These are phyloP conservation scores for Picochlorum sp. DNA, from an alignment of 139 green algal genomes.

Conservation along the genomic window DNA sequence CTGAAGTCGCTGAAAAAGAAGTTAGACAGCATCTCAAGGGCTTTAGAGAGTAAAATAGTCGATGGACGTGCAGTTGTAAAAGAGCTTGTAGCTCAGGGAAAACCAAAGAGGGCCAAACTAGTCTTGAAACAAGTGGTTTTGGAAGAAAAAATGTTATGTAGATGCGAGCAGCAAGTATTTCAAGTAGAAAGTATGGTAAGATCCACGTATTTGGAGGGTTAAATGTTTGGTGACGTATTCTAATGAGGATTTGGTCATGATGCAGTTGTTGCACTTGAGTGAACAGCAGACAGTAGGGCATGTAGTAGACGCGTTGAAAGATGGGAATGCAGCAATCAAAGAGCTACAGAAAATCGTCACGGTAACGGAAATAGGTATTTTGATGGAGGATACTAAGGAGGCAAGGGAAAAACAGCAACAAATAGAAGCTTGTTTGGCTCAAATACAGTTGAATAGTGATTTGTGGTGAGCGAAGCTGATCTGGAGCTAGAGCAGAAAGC, in stretches of 20 bases:
- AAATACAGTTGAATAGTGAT: conserved; percentile 40
- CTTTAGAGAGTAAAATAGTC: conserved; percentile 41
- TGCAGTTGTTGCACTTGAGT: conserved; percentile 72
- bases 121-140: conserved; percentile 64
- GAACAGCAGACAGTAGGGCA: conserved; percentile 51
- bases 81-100: conserved; percentile 29
- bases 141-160: conserved; percentile 42
- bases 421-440: conserved; percentile 28
- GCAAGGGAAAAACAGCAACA: conserved; percentile 57
- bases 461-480: conserved; percentile 20
- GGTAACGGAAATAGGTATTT: conserved; percentile 71
- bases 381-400: conserved; percentile 71
- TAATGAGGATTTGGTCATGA: background rate
- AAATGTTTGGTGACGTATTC: background rate
- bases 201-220: background rate
- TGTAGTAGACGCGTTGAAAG: conserved; percentile 63
- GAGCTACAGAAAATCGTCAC: conserved; percentile 57
- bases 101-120: conserved; percentile 51
- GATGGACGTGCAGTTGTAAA: conserved; percentile 31
- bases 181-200: conserved; percentile 69
- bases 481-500: background rate
- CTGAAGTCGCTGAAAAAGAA: conserved; percentile 68
- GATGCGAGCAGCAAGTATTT: conserved; percentile 42
- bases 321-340: conserved; percentile 60
- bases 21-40: conserved; percentile 27